A percentile compares a stretch with the other conserved stretches of the same genome.
phyloP scores from a whole-genome alignment of 768 basidiomycete species.

The Lactifluus hygrophoroides region DNA sequence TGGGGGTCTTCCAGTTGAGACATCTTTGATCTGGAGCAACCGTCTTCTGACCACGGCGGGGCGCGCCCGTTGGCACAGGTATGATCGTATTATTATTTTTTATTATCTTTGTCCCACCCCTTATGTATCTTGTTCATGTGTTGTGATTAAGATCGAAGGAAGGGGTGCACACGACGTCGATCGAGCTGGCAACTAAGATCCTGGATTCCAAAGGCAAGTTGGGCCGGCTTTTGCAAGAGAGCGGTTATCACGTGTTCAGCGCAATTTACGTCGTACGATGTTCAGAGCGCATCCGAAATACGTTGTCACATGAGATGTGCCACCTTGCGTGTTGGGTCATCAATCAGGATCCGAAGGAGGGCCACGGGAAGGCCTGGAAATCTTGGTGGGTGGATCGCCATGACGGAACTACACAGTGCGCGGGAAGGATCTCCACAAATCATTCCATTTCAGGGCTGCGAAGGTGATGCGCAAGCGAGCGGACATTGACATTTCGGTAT shows the following conservation, averaged over 20 bases:
- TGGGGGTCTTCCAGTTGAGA: constrained; percentile 11
- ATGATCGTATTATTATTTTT: not conserved
- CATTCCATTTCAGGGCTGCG: constrained; percentile 43
- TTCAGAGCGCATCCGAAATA: constrained; percentile 71
- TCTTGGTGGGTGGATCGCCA: constrained; percentile 41
- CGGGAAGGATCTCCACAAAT: not conserved
- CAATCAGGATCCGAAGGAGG: constrained; percentile 56
- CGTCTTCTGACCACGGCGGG: constrained; percentile 20
- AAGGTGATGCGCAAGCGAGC: constrained; percentile 61
- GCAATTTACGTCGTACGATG: not conserved
- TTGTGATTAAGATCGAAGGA: constrained; percentile 38
- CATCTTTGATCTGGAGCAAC: constrained; percentile 16
- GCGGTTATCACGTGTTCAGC: not conserved
- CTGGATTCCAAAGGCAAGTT: constrained; percentile 62
- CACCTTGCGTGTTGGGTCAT: constrained; percentile 85
- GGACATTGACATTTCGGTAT: constrained; percentile 65
- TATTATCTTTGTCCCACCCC: not conserved
- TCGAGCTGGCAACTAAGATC: constrained; percentile 78
- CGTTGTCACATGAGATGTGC: constrained; percentile 88
- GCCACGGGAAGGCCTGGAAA: constrained; percentile 67
- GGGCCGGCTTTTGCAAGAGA: not conserved
- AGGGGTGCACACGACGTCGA: constrained; percentile 51
- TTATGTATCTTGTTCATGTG: not conserved
- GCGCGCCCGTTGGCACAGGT: constrained; percentile 20
- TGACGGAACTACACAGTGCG: not conserved